Conservation (phyloP, 1,284 basidiomycete species). For the Exsudoporus floridanus region DNA sequence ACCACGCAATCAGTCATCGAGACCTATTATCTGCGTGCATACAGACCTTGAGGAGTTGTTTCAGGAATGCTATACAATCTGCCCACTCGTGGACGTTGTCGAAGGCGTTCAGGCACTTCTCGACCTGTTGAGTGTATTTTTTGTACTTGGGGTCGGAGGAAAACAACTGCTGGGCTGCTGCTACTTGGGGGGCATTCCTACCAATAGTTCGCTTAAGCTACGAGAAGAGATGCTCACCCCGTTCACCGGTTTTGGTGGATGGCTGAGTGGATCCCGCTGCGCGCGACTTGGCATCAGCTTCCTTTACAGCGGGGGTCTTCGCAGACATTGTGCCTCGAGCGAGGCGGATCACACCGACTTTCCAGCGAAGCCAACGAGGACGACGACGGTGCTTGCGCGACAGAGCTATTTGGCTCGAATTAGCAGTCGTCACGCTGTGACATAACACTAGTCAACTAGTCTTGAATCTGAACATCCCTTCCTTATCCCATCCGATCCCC, state of each 20-base stretch:
- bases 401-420: constrained; percentile 3
- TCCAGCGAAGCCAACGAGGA: constrained; percentile 9
- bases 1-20: background rate
- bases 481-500: constrained; percentile 27
- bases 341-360: constrained; percentile 19
- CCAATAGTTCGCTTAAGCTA: background rate
- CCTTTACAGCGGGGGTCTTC: constrained; percentile 19
- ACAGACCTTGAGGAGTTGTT: constrained; percentile 83
- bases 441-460: background rate
- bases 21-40: background rate
- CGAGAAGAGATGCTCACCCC: constrained; percentile 41
- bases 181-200: constrained; percentile 27
- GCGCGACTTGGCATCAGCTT: constrained; percentile 18
- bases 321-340: constrained; percentile 21
- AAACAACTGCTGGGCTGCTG: constrained; percentile 49
- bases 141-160: constrained; percentile 91
- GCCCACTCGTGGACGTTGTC: constrained; percentile 99
- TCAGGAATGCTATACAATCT: constrained; percentile 97
- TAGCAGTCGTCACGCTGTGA: constrained; percentile 19
- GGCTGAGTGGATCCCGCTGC: constrained; percentile 36
- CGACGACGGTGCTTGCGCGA: too few species aligned
- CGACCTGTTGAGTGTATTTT: constrained; percentile 90
- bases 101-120: constrained; percentile 90
- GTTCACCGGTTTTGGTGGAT: constrained; percentile 43
- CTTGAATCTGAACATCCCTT: constrained; percentile 15